Conservation (phyloP, 129 eudicot genomes). For the Saussurea involucrata region DNA sequence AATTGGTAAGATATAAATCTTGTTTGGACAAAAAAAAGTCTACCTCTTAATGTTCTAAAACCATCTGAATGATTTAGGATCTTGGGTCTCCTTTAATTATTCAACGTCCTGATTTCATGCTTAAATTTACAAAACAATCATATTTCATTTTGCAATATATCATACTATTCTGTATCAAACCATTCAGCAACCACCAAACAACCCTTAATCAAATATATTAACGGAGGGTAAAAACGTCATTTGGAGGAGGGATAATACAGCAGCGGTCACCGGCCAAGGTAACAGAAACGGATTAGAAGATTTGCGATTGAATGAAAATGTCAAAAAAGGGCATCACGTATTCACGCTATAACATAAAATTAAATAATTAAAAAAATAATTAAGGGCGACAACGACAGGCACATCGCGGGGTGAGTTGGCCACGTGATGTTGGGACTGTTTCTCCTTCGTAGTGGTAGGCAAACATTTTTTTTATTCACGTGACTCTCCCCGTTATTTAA, state of each 20-base stretch:
- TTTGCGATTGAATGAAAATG: constrained; percentile 5
- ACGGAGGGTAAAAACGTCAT: background rate
- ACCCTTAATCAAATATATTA: too few species aligned
- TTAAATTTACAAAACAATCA: too few species aligned
- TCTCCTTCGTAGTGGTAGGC: constrained; percentile 41
- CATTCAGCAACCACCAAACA: too few species aligned
- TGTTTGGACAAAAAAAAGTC: too few species aligned
- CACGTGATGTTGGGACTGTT: constrained; percentile 30
- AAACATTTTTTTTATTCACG: constrained; percentile 30
- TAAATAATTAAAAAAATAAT: background rate
- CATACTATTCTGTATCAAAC: too few species aligned
- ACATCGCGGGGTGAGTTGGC: constrained; percentile 39
- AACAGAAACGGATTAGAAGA: background rate
- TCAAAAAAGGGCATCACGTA: constrained; percentile 16
- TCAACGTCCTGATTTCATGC: too few species aligned
- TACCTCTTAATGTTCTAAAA: too few species aligned
- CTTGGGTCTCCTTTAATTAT: too few species aligned
- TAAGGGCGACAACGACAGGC: constrained; percentile 24
- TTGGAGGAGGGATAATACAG: background rate
- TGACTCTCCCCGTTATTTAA: constrained; percentile 39
- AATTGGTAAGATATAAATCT: too few species aligned
- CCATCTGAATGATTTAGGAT: too few species aligned
- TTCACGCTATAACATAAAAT: background rate
- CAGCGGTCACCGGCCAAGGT: background rate
- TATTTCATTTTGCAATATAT: too few species aligned